phyloP scores from a whole-genome alignment of 2,329 filamentous ascomycete species.

The Didymella segeticola region DNA sequence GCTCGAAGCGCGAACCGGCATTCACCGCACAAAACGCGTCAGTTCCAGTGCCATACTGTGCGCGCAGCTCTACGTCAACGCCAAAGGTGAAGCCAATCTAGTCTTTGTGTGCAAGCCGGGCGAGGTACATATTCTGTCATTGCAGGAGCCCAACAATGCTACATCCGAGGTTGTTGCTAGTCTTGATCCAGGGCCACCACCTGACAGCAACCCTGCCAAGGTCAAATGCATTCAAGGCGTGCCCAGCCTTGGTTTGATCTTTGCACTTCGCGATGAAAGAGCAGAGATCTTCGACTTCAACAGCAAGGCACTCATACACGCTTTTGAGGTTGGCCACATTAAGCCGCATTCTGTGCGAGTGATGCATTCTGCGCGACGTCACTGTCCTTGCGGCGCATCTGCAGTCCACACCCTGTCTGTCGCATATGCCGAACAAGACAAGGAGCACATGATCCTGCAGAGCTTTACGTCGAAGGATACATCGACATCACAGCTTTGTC shows the following conservation, averaged over 20 bases:
- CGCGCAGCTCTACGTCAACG: constrained; percentile 35
- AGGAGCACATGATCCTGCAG: constrained; percentile 69
- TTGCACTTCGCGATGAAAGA: constrained; percentile 64
- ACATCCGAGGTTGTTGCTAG: constrained; percentile 44
- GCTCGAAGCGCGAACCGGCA: constrained; percentile 57
- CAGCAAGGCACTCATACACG: constrained; percentile 64
- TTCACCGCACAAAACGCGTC: constrained; percentile 39
- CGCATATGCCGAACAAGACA: constrained; percentile 66
- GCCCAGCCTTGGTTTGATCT: constrained; percentile 64
- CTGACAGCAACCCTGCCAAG: constrained; percentile 51
- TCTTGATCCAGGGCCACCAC: constrained; percentile 44
- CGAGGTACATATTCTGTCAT: constrained; percentile 42
- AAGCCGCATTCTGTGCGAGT: constrained; percentile 66
- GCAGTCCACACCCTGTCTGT: constrained; percentile 70
- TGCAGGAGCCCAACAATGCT: constrained; percentile 32
- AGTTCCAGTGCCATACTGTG: constrained; percentile 35
- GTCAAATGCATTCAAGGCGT: constrained; percentile 66
- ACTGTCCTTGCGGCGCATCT: constrained; percentile 60
- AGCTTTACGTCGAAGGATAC: constrained; percentile 64
- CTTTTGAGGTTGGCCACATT: constrained; percentile 66
- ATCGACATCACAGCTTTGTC: constrained; percentile 62
- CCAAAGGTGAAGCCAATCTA: constrained; percentile 38
- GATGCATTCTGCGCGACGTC: constrained; percentile 61
- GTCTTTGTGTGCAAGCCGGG: constrained; percentile 45
- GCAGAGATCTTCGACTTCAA: constrained; percentile 68